Percentiles rank a stretch among this genome's conserved stretches.
These are phyloP conservation scores for Talaromyces sp. DNA, from an alignment of 2,329 filamentous ascomycete genomes.

Conservation along the genomic window DNA sequence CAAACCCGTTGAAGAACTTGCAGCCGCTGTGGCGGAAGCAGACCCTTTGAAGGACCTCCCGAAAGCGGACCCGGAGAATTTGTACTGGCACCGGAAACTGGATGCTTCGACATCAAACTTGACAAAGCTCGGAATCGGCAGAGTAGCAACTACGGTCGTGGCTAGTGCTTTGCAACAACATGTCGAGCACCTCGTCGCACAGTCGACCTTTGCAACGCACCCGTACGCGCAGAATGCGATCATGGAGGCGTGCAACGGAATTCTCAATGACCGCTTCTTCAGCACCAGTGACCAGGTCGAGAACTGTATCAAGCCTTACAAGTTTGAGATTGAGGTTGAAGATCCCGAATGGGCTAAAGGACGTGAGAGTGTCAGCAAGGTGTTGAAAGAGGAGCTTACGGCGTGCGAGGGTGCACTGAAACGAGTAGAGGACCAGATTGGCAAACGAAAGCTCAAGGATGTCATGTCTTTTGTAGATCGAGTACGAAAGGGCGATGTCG, in stretches of 20 bases:
- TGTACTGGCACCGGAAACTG: conserved; percentile 91
- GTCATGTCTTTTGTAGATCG: conserved; percentile 90
- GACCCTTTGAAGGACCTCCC: conserved; percentile 75
- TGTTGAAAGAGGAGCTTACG: conserved; percentile 82
- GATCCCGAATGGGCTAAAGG: conserved; percentile 83
- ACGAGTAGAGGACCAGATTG: conserved; percentile 71
- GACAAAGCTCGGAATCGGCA: conserved; percentile 90
- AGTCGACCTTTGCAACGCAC: conserved; percentile 82
- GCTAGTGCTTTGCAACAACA: conserved; percentile 81
- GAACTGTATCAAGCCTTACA: conserved; percentile 98
- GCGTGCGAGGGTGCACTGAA: conserved; percentile 79
- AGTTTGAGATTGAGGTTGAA: conserved; percentile 94
- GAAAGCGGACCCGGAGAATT: conserved; percentile 76
- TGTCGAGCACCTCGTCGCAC: conserved; percentile 71
- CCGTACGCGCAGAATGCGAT: conserved; percentile 94
- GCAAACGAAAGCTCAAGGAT: conserved; percentile 79
- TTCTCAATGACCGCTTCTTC: conserved; percentile 91
- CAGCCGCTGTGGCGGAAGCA: conserved; percentile 61
- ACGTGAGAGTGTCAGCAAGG: conserved; percentile 72
- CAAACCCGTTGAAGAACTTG: conserved; percentile 83
- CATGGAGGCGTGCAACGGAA: conserved; percentile 80
- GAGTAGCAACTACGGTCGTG: conserved; percentile 87
- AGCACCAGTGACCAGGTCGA: conserved; percentile 97
- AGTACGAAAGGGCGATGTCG: conserved; percentile 77
- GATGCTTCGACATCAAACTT: conserved; percentile 86